Evolutionary conservation across 2,329 filamentous ascomycete species (phyloP).

Genomic region (Monosporascus ibericus): DNA sequence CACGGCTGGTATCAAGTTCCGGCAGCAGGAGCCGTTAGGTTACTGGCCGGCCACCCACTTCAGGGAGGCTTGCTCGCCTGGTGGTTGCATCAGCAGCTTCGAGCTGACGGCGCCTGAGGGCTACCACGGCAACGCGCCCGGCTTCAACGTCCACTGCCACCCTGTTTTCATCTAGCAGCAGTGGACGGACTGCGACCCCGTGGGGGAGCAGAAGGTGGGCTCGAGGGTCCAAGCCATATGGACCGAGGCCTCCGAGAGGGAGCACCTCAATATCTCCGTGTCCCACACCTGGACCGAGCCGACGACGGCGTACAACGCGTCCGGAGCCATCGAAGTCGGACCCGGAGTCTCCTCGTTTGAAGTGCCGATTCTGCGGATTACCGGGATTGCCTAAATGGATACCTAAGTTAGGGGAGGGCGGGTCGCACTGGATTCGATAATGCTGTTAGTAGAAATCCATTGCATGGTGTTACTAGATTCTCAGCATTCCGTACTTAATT

Average conservation of each 20-base stretch:
- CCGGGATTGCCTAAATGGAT: neutral
- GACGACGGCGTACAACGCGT: constrained; percentile 7
- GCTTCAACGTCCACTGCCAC: constrained; percentile 20
- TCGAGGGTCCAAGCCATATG: constrained; percentile 16
- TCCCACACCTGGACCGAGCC: constrained; percentile 13
- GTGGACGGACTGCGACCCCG: constrained; percentile 16
- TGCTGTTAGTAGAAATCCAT: no score
- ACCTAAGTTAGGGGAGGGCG: neutral
- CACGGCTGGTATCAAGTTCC: neutral
- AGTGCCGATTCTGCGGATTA: constrained; percentile 3
- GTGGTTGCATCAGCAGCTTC: constrained; percentile 18
- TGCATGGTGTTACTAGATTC: no score
- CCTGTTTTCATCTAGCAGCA: constrained; percentile 17
- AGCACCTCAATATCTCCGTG: constrained; percentile 16
- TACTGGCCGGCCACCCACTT: constrained; percentile 11
- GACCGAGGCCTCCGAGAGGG: constrained; percentile 9
- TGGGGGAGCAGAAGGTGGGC: constrained; percentile 1
- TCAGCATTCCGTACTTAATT: no score
- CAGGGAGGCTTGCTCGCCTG: constrained; percentile 16
- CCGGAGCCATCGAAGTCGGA: constrained; percentile 8
- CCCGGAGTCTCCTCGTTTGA: constrained; percentile 3
- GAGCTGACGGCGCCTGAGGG: constrained; percentile 14
- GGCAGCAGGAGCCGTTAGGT: neutral
- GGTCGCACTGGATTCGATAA: no score
- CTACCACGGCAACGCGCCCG: constrained; percentile 17